phyloP scores from a whole-genome alignment of 192 early-diverging fungal genomes.

The Entomortierella parvispora region DNA sequence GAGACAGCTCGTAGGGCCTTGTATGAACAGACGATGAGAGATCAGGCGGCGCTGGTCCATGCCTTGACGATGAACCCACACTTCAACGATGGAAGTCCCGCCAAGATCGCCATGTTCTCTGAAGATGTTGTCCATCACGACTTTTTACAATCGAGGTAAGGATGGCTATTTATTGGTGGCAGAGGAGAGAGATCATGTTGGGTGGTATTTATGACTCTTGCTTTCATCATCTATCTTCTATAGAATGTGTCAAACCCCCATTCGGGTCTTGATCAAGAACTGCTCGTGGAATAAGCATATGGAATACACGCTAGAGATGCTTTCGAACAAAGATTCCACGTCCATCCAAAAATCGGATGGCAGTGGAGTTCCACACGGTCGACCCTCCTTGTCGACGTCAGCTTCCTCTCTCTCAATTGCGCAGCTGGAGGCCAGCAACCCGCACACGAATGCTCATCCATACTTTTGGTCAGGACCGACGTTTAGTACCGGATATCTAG shows the following conservation, averaged over 20 bases:
- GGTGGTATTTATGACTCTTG: background rate
- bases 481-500: conserved; percentile 61
- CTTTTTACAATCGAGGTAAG: conserved; percentile 59
- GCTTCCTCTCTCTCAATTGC: background rate
- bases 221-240: background rate
- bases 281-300: conserved; percentile 75
- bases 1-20: conserved; percentile 62
- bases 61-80: conserved; percentile 68
- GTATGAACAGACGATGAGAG: conserved; percentile 75
- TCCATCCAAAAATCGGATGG: conserved; percentile 20
- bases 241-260: conserved; percentile 68
- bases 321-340: conserved; percentile 47
- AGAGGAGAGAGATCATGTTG: background rate
- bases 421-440: conserved; percentile 24
- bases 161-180: background rate
- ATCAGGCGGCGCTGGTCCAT: conserved; percentile 69
- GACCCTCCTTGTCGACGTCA: conserved; percentile 18
- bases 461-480: conserved; percentile 78
- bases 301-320: conserved; percentile 67
- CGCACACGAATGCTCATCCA: conserved; percentile 33
- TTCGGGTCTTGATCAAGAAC: conserved; percentile 71
- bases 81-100: conserved; percentile 76
- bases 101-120: conserved; percentile 66
- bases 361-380: background rate
- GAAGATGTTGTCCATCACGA: conserved; percentile 56